These are phyloP conservation scores for Metschnikowia orientalis DNA, from an alignment of 805 yeast species.

Conservation along the genomic window DNA sequence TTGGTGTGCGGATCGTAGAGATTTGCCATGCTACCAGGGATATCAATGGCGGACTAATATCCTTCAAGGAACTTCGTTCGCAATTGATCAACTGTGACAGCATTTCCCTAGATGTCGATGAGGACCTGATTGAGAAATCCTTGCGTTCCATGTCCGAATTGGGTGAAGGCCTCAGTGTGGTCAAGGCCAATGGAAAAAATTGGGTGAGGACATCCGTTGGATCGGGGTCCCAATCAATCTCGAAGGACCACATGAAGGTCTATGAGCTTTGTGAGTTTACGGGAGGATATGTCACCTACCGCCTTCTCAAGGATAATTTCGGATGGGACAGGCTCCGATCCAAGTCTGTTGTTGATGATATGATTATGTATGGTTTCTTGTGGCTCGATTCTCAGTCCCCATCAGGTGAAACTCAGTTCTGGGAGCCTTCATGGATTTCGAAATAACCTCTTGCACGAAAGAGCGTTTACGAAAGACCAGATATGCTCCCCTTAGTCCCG, in stretches of 20 bases:
- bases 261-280: constrained; percentile 71
- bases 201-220: constrained; percentile 43
- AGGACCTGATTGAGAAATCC: constrained; percentile 54
- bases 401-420: constrained; percentile 37
- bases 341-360: constrained; percentile 61
- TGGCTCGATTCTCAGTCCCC: constrained; percentile 71
- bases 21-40: constrained; percentile 65
- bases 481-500: too few species aligned
- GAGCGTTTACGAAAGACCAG: too few species aligned
- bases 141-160: constrained; percentile 49
- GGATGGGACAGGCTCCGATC: constrained; percentile 68
- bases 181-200: constrained; percentile 46
- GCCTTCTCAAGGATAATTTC: constrained; percentile 66
- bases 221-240: constrained; percentile 23
- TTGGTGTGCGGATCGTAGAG: constrained; percentile 73
- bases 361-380: constrained; percentile 75
- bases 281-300: constrained; percentile 65
- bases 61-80: constrained; percentile 43
- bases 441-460: constrained; percentile 4
- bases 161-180: constrained; percentile 68
- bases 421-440: constrained; percentile 75
- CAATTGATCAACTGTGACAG: constrained; percentile 27
- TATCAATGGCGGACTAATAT: constrained; percentile 77
- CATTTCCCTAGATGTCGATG: constrained; percentile 30
- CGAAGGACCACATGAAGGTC: constrained; percentile 62